phyloP scores from a whole-genome alignment of 2,329 filamentous ascomycete species.

The Exophiala aquamarina region DNA sequence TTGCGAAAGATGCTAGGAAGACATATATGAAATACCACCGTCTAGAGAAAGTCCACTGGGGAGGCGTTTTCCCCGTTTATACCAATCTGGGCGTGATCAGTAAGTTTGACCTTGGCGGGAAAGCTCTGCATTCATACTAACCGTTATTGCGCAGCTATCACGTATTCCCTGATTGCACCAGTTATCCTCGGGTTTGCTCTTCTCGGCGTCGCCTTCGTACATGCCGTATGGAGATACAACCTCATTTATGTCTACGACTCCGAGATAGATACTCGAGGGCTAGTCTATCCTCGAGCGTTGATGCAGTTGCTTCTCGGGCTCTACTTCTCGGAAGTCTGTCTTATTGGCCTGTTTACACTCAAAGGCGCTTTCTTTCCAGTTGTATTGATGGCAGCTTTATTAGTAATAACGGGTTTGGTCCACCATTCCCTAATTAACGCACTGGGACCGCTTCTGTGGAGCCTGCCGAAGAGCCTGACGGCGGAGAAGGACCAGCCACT shows the following conservation, averaged over 20 bases:
- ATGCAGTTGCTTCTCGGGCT: constrained; percentile 81
- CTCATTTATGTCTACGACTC: constrained; percentile 83
- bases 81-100: constrained; percentile 78
- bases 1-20: constrained; percentile 64
- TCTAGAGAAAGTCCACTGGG: constrained; percentile 75
- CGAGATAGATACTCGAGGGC: constrained; percentile 78
- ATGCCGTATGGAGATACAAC: constrained; percentile 87
- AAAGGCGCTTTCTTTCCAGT: constrained; percentile 55
- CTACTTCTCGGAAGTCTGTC: constrained; percentile 78
- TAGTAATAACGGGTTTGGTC: constrained; percentile 73
- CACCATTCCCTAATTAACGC: constrained; percentile 59
- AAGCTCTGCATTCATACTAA: too few species aligned
- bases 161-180: constrained; percentile 84
- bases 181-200: constrained; percentile 80
- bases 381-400: constrained; percentile 71
- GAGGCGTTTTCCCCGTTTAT: constrained; percentile 74
- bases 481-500: constrained; percentile 17
- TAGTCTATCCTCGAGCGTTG: constrained; percentile 85
- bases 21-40: constrained; percentile 73
- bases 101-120: constrained; percentile 7
- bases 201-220: constrained; percentile 74
- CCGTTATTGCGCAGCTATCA: constrained; percentile 61
- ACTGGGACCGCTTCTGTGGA: constrained; percentile 52
- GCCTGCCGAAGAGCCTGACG: constrained; percentile 61
- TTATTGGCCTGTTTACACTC: constrained; percentile 77